Percentiles rank a stretch among this genome's conserved stretches.
phyloP scores from a whole-genome alignment of 805 yeast species.

The Debaryomyces hansenii region DNA sequence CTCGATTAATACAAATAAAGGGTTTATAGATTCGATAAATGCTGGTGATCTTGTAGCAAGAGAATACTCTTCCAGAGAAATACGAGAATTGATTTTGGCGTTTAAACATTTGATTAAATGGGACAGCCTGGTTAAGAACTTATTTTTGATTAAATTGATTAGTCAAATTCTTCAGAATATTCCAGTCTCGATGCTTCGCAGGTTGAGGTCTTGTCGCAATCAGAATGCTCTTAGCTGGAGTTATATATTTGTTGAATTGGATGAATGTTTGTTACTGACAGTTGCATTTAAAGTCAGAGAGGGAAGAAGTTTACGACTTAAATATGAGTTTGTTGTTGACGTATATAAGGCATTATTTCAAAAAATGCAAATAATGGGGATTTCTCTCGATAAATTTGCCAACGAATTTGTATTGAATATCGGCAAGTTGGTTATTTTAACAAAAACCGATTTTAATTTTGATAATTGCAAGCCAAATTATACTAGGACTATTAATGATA shows the following conservation, averaged over 20 bases:
- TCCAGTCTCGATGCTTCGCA: neutral
- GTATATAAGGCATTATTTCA: neutral
- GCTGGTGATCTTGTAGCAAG: neutral
- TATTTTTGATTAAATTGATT: constrained; percentile 3
- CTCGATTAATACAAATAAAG: neutral
- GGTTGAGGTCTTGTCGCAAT: neutral
- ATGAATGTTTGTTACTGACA: constrained; percentile 5
- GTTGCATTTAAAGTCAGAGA: neutral
- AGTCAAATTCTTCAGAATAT: neutral
- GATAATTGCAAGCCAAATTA: neutral
- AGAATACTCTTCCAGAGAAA: neutral
- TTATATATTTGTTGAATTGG: constrained; percentile 1
- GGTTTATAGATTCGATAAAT: neutral
- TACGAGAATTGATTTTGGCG: neutral
- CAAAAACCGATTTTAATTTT: neutral
- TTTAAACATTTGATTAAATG: constrained; percentile 3
- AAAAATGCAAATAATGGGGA: neutral
- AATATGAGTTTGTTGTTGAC: neutral
- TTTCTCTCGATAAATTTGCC: neutral
- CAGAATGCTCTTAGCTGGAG: constrained; percentile 1
- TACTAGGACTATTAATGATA: neutral
- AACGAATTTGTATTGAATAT: neutral
- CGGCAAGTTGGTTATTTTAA: neutral
- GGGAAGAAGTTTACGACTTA: neutral
- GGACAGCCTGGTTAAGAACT: constrained; percentile 7